Evolutionary conservation across 805 yeast species (phyloP), one percentile per base, ranked within the genome.

Genomic region (Wickerhamiella musiphila): DNA sequence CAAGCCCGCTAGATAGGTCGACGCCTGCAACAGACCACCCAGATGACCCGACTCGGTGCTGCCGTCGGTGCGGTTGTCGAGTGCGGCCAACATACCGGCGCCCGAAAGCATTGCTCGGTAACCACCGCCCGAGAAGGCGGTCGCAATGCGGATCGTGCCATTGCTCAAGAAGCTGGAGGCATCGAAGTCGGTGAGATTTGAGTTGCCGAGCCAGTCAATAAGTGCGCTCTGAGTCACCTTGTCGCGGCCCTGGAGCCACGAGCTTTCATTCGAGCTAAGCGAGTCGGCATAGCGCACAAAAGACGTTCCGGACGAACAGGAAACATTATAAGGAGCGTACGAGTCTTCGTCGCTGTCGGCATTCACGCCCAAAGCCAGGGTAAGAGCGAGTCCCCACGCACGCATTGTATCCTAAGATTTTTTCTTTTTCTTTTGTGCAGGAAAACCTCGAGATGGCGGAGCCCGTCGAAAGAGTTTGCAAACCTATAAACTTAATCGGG

Each of bases 41-140:
- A 81, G 51, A 10, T 78, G 76, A 23, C 56, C 49, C 4, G 62
- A 59, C 18, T 56, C 56, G 4, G 69, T 58, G 10, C 71, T 63
- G 35, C 63, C 66, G 6, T 47, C 54, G 2, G 90, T 73, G 42
- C 92, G 60, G 46, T 71, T 70, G 51, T 82, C 94, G 37, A 78
- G 54, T 1, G 86, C 93, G 1, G 84, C 60, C 14, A 82, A 55
- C 49, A 73, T 70, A 22, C 94, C 94, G 10, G 93, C 93, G 2
- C 93, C 93, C 35, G 64, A 56, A 28, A 82, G 56, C 81, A 82
- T 78, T 21, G 94, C 92, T 39, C 94, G 65, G 52, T 78, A 82
- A 3, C 94, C 94, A 48, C 94, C 94, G 28, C 94, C 94, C 11
- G 79, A 65, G 42, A 70, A 68, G 8, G 77, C 70, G 18, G 67